A percentile compares a stretch with the other conserved stretches of the same genome.
phyloP scores from a whole-genome alignment of 2,329 filamentous ascomycete species.

The Erysiphe pisi region DNA sequence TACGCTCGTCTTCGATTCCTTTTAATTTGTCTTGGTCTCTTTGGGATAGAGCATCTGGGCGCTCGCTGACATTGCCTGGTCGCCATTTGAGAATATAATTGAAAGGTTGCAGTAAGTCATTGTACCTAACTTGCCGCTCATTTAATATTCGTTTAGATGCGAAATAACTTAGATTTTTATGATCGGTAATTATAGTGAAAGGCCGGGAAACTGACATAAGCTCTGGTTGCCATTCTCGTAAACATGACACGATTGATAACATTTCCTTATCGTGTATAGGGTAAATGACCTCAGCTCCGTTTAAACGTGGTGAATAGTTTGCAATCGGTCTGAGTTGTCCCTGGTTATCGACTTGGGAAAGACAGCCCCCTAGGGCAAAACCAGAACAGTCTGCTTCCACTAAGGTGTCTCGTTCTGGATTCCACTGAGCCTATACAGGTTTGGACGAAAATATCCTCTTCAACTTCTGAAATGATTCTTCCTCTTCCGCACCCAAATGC shows the following conservation, averaged over 20 bases:
- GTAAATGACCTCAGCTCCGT: neutral
- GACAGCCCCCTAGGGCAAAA: neutral
- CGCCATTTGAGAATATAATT: neutral
- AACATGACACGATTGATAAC: too few relatives aligned
- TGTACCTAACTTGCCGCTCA: neutral
- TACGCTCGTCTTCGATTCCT: neutral
- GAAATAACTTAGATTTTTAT: too few relatives aligned
- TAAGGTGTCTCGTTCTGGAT: constrained; percentile 1
- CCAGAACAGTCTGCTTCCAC: too few relatives aligned
- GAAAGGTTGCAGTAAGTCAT: neutral
- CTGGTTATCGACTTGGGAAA: neutral
- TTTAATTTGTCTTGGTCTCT: neutral
- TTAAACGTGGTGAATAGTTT: neutral
- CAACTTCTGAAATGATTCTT: neutral
- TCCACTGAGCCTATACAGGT: neutral
- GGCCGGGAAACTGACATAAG: too few relatives aligned
- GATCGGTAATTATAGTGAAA: too few relatives aligned
- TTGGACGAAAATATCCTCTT: neutral
- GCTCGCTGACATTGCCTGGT: neutral
- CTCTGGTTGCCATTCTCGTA: too few relatives aligned
- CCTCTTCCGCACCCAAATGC: too few relatives aligned
- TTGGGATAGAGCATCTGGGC: neutral
- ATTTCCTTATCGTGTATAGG: neutral
- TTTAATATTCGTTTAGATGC: too few relatives aligned
- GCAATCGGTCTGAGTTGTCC: neutral